Evolutionary conservation across 805 yeast genomes (phyloP).

Genomic region (Monosporozyma aquatica): DNA sequence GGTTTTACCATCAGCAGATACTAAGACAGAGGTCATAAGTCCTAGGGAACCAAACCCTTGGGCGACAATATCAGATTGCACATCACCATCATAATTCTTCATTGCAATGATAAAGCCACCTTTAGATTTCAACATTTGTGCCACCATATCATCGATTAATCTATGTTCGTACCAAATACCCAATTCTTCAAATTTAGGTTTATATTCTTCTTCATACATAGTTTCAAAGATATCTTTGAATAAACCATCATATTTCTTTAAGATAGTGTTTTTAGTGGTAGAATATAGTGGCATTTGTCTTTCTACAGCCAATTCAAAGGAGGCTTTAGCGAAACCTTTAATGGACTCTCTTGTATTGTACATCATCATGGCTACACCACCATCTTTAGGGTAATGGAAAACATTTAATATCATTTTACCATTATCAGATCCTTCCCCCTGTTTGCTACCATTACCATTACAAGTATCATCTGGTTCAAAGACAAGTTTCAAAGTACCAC

Average conservation of each 20-base stretch:
- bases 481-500: constrained; percentile 65
- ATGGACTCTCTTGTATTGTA: constrained; percentile 93
- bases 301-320: constrained; percentile 78
- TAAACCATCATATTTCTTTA: constrained; percentile 89
- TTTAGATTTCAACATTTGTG: constrained; percentile 92
- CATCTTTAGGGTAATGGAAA: constrained; percentile 45
- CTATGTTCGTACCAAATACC: constrained; percentile 98
- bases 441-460: not conserved
- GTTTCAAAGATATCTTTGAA: constrained; percentile 89
- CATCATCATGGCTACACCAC: constrained; percentile 82
- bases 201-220: constrained; percentile 63
- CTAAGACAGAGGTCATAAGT: constrained; percentile 91
- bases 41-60: constrained; percentile 98
- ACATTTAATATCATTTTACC: constrained; percentile 29
- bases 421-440: constrained; percentile 15
- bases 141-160: constrained; percentile 96
- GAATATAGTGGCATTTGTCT: constrained; percentile 73
- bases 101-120: constrained; percentile 94
- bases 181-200: constrained; percentile 56
- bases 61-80: constrained; percentile 92
- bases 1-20: constrained; percentile 94
- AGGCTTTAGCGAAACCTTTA: constrained; percentile 82
- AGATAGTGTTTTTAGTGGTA: constrained; percentile 89
- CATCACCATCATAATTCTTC: constrained; percentile 98
- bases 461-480: constrained; percentile 59